Evolutionary conservation across 2,329 filamentous ascomycete species (phyloP).

Genomic region (Didymosphaeria variabile): DNA sequence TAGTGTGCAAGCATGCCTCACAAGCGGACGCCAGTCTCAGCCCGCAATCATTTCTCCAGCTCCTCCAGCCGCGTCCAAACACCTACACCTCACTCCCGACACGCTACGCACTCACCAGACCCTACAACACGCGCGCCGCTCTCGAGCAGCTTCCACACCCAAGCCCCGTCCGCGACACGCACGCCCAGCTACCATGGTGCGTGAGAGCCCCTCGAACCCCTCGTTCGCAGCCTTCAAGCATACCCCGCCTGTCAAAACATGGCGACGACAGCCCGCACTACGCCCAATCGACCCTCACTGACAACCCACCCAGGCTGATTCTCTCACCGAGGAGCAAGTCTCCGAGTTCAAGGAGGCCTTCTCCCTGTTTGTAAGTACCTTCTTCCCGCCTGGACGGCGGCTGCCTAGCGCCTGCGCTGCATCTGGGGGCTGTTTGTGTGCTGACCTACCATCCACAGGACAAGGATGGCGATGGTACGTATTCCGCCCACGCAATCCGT

Average conservation of each 20-base stretch:
- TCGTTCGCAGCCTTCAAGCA: constrained; percentile 35
- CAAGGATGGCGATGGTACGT: constrained; percentile 67
- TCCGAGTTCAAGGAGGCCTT: constrained; percentile 99
- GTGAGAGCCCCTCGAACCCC: constrained; percentile 25
- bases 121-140: constrained; percentile 16
- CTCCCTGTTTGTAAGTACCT: constrained; percentile 92
- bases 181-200: constrained; percentile 47
- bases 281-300: constrained; percentile 27
- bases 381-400: constrained; percentile 20
- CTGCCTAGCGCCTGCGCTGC: constrained; percentile 34
- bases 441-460: constrained; percentile 55
- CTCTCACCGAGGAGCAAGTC: constrained; percentile 99
- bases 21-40: constrained; percentile 18
- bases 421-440: constrained; percentile 21
- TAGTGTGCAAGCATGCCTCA: constrained; percentile 11
- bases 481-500: constrained; percentile 1
- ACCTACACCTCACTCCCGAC: constrained; percentile 29
- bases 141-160: constrained; percentile 6
- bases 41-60: constrained; percentile 32
- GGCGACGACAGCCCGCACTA: constrained; percentile 30
- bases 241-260: constrained; percentile 50
- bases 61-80: constrained; percentile 42
- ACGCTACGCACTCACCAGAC: background rate
- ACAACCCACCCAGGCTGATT: constrained; percentile 76
- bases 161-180: constrained; percentile 15